Evolutionary conservation across 805 yeast species (phyloP), one percentile per base, ranked within the genome.

Genomic region (Wickerhamomyces kurtzmanii): DNA sequence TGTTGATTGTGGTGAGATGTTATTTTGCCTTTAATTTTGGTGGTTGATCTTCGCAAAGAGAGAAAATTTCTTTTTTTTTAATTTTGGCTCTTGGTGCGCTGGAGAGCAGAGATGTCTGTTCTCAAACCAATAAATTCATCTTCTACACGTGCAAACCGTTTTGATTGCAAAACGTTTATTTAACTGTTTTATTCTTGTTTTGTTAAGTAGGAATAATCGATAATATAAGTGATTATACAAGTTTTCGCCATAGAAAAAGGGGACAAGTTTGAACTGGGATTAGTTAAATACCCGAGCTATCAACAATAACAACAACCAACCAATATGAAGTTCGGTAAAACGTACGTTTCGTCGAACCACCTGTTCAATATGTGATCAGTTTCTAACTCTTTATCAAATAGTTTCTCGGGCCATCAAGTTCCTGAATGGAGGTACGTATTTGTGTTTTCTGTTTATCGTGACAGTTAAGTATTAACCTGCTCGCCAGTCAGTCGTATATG

Each of bases 381-480:
- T 18, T 23, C 23, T 17, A 9, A 29, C 22, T 15, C 5, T 20
- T 20, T 17, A 17, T 18, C 22, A 15, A 26, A 33, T 26, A 59
- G 65, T 17, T 63, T 83, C 39, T 57, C 74, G 18, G 64, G 81
- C 26, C 94, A 89, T 55, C 94, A 86, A 61, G 85, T 87, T 32
- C 96, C 96, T 4, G 95, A 86, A 55, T 89, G 97, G 97, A 65
- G 74, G 56, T 51, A 31, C 22, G 53, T 39, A 18, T 11, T n/a
- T 13, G 4, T 14, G 8, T 5, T 12, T 8, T 8, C 16, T 22
- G 17, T 12, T 14, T 9, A 5, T 8, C 13, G 17, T 8, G n/a
- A 8, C 15, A 9, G 24, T 15, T 20, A 17, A 8, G 23, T n/a
- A 12, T 15, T n/a, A 17, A n/a, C 20, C 9, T 4, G 15, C 19